Percentiles rank a stretch among this genome's conserved stretches.
These are phyloP conservation scores for Alternaria ethzedia DNA, from an alignment of 2,329 filamentous ascomycete genomes.

Conservation along the genomic window DNA sequence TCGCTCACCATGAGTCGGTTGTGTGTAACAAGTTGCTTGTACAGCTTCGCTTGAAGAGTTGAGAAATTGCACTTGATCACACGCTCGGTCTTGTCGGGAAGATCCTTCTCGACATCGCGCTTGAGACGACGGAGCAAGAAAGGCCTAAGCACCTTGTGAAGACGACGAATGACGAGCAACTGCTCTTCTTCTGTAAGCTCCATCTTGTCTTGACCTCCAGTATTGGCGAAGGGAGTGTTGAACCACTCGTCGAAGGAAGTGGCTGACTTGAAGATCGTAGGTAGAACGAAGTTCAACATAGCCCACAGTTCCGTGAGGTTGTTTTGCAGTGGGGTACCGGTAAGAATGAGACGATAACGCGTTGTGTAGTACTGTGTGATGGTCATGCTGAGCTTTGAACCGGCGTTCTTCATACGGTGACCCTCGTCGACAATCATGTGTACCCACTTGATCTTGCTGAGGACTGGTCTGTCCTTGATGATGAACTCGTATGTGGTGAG, in stretches of 20 bases:
- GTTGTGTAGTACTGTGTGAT: constrained; percentile 95
- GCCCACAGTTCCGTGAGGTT: constrained; percentile 97
- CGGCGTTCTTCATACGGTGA: constrained; percentile 98
- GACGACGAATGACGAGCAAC: constrained; percentile 93
- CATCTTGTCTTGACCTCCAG: constrained; percentile 97
- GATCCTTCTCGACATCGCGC: constrained; percentile 98
- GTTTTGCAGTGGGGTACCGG: constrained; percentile 96
- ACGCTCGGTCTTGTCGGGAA: constrained; percentile 98
- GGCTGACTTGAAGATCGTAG: constrained; percentile 98
- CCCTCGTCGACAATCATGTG: constrained; percentile 99
- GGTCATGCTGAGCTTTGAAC: constrained; percentile 94
- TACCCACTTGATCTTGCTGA: constrained; percentile 99
- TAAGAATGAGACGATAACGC: constrained; percentile 93
- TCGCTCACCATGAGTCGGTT: constrained; percentile 95
- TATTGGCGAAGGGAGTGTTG: constrained; percentile 99
- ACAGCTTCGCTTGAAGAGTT: constrained; percentile 87
- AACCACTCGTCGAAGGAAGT: constrained; percentile 99
- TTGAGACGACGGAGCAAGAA: constrained; percentile 98
- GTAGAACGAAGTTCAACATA: constrained; percentile 96
- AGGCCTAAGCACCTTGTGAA: constrained; percentile 95
- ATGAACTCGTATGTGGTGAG: constrained; percentile 99
- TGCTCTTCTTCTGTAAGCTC: constrained; percentile 99
- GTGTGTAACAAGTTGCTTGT: constrained; percentile 96
- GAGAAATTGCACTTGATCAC: constrained; percentile 99
- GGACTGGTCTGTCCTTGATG: constrained; percentile 94